Base-by-base conservation (phyloP, 805 yeast genomes). In the Candida ortonii region DNA sequence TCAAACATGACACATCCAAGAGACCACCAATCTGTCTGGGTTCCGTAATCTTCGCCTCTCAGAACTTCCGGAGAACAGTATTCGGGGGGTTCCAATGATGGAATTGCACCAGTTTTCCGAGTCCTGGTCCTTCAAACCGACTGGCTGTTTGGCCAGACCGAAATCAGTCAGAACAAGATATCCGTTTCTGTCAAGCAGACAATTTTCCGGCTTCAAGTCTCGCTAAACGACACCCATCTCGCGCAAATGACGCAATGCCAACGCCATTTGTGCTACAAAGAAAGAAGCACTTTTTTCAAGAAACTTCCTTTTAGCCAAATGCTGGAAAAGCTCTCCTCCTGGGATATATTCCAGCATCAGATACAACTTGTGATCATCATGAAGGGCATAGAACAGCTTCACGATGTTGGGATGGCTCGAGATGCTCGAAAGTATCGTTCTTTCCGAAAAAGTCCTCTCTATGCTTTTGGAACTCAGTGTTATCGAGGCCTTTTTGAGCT, bases 21-120 rank as follows among this genome's bases (percentile, higher is more conserved):
- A 0, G 95, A 84, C 86, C 95, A 86, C 83, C 94, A 84, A 55
- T 86, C 96, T 15, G 87, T 93, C 12, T 76, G 68, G 38, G 70
- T 76, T 39, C 84, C 87, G 54, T 86, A 87, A 21, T 81, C 78
- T 44, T 78, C 71, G 17, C 95, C 95, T 28, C 74, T 73, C 15
- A 86, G 58, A 22, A 87, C 81, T 55, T 86, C 96, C 4, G 96
- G 96, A 0, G 95, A 95, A 78, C 87, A 81, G 51, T 81, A 82
- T 53, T 82, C 87, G 0, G 88, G 85, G n/a, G 0, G 90, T 82
- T 1, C 90, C 90, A 26, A 80, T 72, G 41, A 82, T 66, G 7
- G 84, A 73, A 23, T 64, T 74, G 57, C 78, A 78, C 40, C 68
- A 59, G 22, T 63, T 62, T 7, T 58, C 65, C 21, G 41, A 64